Evolutionary conservation across 805 yeast genomes (phyloP), one percentile per base, ranked within the genome.

Genomic region (Lachancea dasiensis): DNA sequence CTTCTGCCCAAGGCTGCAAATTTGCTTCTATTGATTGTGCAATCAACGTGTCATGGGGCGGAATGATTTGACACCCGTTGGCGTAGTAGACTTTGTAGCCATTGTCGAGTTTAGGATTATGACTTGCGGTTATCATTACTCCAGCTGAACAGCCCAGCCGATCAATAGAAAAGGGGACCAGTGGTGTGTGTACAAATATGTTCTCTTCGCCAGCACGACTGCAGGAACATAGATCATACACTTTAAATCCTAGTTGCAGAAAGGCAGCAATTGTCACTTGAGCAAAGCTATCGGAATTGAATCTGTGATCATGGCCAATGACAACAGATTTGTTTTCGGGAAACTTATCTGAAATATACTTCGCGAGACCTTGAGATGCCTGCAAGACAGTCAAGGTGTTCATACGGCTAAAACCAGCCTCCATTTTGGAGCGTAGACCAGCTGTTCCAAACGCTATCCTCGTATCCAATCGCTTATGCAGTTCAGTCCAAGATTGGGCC

Each of bases 31-130:
- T 90, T 2, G 68, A 53, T 2, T 57, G 43, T 16, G 95, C 87
- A 45, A 90, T 90, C 1, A 71, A 77, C 2, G 52, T 50, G 53
- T 92, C 97, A 52, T 81, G 86, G 0, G 98, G 97, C 2, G 95
- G 89, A 31, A 90, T 86, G 46, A 90, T 92, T 59, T 92, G 97
- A 59, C 97, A 90, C 3, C 96, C 97, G 56, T 90, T 90, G 7
- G 70, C 66, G 77, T 92, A 86, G 64, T 92, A 90, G 1, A 90
- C 97, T 55, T 90, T 90, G 63, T 86, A 90, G 0, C 97, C 97
- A 54, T 89, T 89, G 56, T 87, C 96, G 50, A 73, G 66, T 23
- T 82, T 82, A 1, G 92, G 90, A 54, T 83, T 83, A 54, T 85
- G 95, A 36, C 92, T 82, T 1, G 95, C 95, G 0, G 95, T 86